Evolutionary conservation across 139 green algal genomes (phyloP), one percentile per base, ranked within the genome.

Genomic region (Haematococcus sp.): DNA sequence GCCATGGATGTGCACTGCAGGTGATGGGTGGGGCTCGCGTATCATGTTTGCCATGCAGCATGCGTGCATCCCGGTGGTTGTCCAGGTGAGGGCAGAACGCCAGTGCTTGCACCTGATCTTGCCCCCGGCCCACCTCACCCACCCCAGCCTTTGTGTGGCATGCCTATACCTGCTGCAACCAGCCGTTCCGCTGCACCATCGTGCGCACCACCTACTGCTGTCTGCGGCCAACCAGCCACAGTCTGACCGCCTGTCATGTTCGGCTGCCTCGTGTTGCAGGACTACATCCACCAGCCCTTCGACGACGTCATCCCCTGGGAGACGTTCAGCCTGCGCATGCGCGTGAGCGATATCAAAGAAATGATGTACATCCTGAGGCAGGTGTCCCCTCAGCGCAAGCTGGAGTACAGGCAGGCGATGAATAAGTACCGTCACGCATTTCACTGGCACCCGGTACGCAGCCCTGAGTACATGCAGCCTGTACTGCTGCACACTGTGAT

Each of bases 201-300:
- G n/a, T n/a, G n/a, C n/a, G n/a, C n/a, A n/a, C n/a, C n/a, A n/a
- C n/a, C n/a, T n/a, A n/a, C n/a, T n/a, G n/a, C n/a, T n/a, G n/a
- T n/a, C n/a, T n/a, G n/a, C n/a, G n/a, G n/a, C n/a, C n/a, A n/a
- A n/a, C n/a, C n/a, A n/a, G n/a, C n/a, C n/a, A n/a, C n/a, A n/a
- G n/a, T n/a, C n/a, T n/a, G n/a, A n/a, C n/a, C n/a, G n/a, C n/a
- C n/a, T n/a, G n/a, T n/a, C n/a, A n/a, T n/a, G n/a, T n/a, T n/a
- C n/a, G n/a, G n/a, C n/a, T 17, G 23, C 54, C 9, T 63, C 23
- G 9, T 49, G 54, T 30, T 13, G 17, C 65, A 71, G 65, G 65
- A 71, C 7, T 30, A 54, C 46, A 31, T 71, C 4, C 65, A 71
- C 25, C 65, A 71, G 32, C 65, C 65, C 4, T 71, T 71, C 58